A percentile compares a stretch with the other conserved stretches of the same genome.
phyloP scores from a whole-genome alignment of 1,284 basidiomycete species.

The Cystobasidium pallidum region DNA sequence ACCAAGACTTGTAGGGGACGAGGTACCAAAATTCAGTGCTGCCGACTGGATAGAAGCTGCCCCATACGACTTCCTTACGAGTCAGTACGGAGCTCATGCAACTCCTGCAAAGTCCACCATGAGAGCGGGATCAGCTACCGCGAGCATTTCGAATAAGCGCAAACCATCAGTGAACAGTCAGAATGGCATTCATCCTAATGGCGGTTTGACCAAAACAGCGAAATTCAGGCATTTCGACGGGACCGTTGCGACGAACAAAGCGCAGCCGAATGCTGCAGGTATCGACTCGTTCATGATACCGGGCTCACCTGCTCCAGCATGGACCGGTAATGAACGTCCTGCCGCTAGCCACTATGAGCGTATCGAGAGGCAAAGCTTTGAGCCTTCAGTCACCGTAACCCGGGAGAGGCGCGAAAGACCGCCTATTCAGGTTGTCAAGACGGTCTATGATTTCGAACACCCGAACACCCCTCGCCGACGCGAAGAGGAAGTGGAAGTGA shows the following conservation, averaged over 20 bases:
- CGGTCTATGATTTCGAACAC: constrained; percentile 31
- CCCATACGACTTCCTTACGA: constrained; percentile 8
- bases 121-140: constrained; percentile 1
- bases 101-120: not conserved
- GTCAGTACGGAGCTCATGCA: not conserved
- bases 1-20: constrained; percentile 60
- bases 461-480: constrained; percentile 17
- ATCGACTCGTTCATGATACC: not conserved
- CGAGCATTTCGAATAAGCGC: constrained; percentile 2
- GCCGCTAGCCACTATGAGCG: not conserved
- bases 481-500: constrained; percentile 45
- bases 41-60: constrained; percentile 12
- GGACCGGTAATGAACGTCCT: not conserved
- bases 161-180: constrained; percentile 15
- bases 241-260: not conserved
- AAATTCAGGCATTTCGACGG: constrained; percentile 26
- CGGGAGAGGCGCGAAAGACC: constrained; percentile 26
- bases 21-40: constrained; percentile 44
- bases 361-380: constrained; percentile 17
- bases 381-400: not conserved
- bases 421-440: not conserved
- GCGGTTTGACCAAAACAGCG: not conserved
- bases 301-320: not conserved
- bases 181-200: constrained; percentile 6
- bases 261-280: not conserved